Percentiles rank a stretch among this genome's conserved stretches.
phyloP scores from a whole-genome alignment of 768 basidiomycete genomes.

The Austroboletus eburneus region DNA sequence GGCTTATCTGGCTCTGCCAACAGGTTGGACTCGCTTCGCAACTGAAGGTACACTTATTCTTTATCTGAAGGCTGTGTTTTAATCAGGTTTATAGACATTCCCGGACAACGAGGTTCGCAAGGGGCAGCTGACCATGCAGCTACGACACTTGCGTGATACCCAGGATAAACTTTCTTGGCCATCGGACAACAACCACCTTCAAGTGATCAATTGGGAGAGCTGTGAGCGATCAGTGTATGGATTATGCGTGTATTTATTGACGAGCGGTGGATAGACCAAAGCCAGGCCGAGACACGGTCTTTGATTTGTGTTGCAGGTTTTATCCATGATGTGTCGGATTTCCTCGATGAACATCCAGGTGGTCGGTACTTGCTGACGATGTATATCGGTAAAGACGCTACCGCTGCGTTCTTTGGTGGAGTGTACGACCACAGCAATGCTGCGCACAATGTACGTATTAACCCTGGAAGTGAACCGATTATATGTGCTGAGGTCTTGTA shows the following conservation, averaged over 20 bases:
- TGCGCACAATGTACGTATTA: conserved; percentile 64
- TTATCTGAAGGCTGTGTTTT: not conserved
- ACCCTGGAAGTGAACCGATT: accelerated
- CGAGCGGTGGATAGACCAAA: conserved; percentile 52
- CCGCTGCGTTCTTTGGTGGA: conserved; percentile 88
- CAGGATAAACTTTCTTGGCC: conserved; percentile 79
- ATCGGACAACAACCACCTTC: conserved; percentile 65
- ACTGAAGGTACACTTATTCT: conserved; percentile 38
- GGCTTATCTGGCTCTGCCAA: conserved; percentile 58
- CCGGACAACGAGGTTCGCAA: conserved; percentile 69
- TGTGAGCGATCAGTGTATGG: conserved; percentile 43
- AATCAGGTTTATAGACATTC: conserved; percentile 27
- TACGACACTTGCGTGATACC: conserved; percentile 74
- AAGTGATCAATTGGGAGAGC: conserved; percentile 79
- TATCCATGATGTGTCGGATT: conserved; percentile 79
- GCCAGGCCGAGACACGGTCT: conserved; percentile 70
- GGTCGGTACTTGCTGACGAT: conserved; percentile 75
- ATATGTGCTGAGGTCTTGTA: not conserved
- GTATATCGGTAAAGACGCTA: conserved; percentile 85
- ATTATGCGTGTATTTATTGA: conserved; percentile 4
- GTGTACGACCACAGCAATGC: conserved; percentile 82
- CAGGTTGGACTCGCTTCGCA: conserved; percentile 47
- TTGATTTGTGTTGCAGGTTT: conserved; percentile 85
- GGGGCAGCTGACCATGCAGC: conserved; percentile 86
- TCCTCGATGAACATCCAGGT: conserved; percentile 86